Base-by-base conservation (phyloP, 2,329 filamentous ascomycete genomes). In the Pseudohalonectria lignicola region DNA sequence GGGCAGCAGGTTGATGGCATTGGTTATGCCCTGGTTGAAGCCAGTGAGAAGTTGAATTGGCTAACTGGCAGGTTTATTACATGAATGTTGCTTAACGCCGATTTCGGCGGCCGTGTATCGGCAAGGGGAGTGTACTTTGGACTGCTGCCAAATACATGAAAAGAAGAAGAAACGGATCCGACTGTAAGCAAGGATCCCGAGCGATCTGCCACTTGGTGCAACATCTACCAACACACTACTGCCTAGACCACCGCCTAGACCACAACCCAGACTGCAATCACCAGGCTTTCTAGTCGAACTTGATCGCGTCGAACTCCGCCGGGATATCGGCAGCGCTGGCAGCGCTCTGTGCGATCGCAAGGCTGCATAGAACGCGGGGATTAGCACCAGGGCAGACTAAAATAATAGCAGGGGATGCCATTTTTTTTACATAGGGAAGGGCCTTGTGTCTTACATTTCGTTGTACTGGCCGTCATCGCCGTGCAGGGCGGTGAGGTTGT, bases 401-500 rank as follows among this genome's bases (percentile, higher is more conserved):
- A 29, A 29, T 5, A 4, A 29, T 15, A 5, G 26, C 26, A 29
- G 26, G 10, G 5, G 26, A 5, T 29, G 8, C 13, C 4, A 30
- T 30, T 12, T n/a, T n/a, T n/a, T n/a, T n/a, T n/a, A n/a, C n/a
- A n/a, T n/a, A n/a, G n/a, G n/a, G n/a, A n/a, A n/a, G n/a, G n/a
- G n/a, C n/a, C n/a, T n/a, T n/a, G n/a, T n/a, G n/a, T 5, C 28
- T 30, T 30, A 30, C 28, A 30, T 30, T 15, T 12, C 7, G 9
- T 12, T 15, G 10, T 30, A 30, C 4, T 9, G 8, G 3, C 13
- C 11, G 17, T 30, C 19, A 26, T 25, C 25, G 25, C 21, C 25
- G 11, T 29, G 9, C 23, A 36, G 17, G 25, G 34, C 34, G 12
- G 34, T 36, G 25, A 31, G 20, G 36, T 38, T 38, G 36, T 38